Base-by-base conservation (phyloP, 2,329 filamentous ascomycete species). In the Diaporthe helianthi region DNA sequence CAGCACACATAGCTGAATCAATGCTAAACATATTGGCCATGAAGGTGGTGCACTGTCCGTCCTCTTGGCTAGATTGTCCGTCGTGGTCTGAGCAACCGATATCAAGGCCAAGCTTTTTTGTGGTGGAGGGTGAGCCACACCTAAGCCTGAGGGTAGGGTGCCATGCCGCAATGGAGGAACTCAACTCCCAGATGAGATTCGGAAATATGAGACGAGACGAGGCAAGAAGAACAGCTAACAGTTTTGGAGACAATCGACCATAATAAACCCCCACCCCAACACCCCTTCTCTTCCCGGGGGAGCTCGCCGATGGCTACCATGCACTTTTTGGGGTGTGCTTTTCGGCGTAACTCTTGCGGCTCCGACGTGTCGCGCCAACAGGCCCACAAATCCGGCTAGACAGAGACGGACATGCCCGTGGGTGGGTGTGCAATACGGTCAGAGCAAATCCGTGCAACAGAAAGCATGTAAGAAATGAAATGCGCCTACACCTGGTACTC, bases 1-100 rank as follows among this genome's bases (percentile, higher is more conserved):
- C 64, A 49, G 51, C 52, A 17, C 41, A 58, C 52, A 55, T 67
- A 67, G 64, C 64, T 49, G 51, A 58, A 54, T 67, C 24, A 63
- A 63, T 63, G 19, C 29, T 63, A 49, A 49, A 49, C 58, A 49
- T 63, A 63, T 63, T 63, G 58, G 58, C n/a, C 58, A 17, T 63
- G n/a, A 19, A 22, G 2, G 19, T 19, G 41, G 24, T 24, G 55
- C 10, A n/a, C 9, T 1, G 24, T 60, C 17, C 46, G 24, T 60
- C 17, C 46, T n/a, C 6, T 31, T 15, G 26, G 4, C 2, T 36
- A 13, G 26, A 31, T 24, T 26, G 24, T n/a, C 26, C 9, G 41
- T 33, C 3, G 19, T 61, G 19, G 3, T 10, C 17, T n/a, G 17
- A 60, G 54, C 54, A 29, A n/a, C n/a, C n/a, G n/a, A n/a, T n/a